These are phyloP conservation scores for Anthracocystis setariae DNA, from an alignment of 1,284 basidiomycete genomes.

Conservation along the genomic window DNA sequence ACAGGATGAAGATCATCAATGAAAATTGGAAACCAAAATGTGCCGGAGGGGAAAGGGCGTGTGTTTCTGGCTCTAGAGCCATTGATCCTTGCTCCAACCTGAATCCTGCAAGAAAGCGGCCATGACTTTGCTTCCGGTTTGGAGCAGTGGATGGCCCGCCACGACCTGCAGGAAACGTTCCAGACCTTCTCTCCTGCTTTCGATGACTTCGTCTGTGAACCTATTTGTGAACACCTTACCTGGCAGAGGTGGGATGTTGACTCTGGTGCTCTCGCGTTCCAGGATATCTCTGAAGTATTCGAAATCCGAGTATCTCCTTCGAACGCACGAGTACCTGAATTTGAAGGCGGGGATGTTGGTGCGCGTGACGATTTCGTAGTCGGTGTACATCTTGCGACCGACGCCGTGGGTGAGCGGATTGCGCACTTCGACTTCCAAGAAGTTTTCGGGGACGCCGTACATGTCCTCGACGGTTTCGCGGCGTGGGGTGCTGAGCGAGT, in stretches of 20 bases:
- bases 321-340: slow-evolving; percentile 89
- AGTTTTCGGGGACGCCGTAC: slow-evolving; percentile 89
- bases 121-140: slow-evolving; percentile 97
- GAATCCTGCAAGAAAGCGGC: slow-evolving; percentile 88
- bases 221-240: slow-evolving; percentile 79
- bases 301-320: slow-evolving; percentile 96
- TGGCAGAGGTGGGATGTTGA: slow-evolving; percentile 95
- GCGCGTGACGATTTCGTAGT: slow-evolving; percentile 98
- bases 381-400: slow-evolving; percentile 93
- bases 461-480: slow-evolving; percentile 81
- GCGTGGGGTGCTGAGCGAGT: slow-evolving; percentile 49
- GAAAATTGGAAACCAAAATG: not conserved
- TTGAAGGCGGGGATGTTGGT: slow-evolving; percentile 99
- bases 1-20: not conserved
- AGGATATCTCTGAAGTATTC: slow-evolving; percentile 98
- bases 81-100: slow-evolving; percentile 60
- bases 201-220: slow-evolving; percentile 97
- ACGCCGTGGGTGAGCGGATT: slow-evolving; percentile 91
- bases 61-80: slow-evolving; percentile 24
- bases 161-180: slow-evolving; percentile 96
- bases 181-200: slow-evolving; percentile 87
- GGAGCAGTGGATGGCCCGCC: slow-evolving; percentile 93
- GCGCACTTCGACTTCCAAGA: slow-evolving; percentile 95
- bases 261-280: slow-evolving; percentile 93
- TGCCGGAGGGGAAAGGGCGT: not conserved